Conservation (phyloP, 75 land plant genomes). For the Picea sitchensis region DNA sequence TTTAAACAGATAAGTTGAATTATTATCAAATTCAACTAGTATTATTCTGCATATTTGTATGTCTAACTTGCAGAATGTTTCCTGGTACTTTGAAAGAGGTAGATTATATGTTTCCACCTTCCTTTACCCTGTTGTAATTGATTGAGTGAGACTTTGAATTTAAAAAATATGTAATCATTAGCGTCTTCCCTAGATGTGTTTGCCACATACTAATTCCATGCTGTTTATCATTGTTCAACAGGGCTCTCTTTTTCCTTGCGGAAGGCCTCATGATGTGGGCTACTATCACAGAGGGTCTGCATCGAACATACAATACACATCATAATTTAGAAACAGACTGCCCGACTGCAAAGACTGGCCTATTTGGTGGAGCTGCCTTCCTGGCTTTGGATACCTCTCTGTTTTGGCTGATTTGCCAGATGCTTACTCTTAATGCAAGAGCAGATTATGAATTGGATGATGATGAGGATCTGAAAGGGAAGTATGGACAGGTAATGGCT, state of each 20-base stretch:
- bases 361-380: constrained; percentile 72
- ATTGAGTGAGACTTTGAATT: not conserved
- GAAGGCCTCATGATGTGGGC: constrained; percentile 52
- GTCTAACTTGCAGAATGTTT: no score
- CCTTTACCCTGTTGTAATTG: not conserved
- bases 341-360: constrained; percentile 74
- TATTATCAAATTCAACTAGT: no score
- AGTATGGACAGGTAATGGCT: constrained; percentile 33
- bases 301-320: constrained; percentile 28
- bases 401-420: constrained; percentile 62
- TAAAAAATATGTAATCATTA: not conserved
- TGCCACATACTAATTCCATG: not conserved
- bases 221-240: constrained; percentile 7
- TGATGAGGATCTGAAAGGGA: constrained; percentile 29
- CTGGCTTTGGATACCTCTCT: constrained; percentile 58
- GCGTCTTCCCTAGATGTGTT: not conserved
- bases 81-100: no score
- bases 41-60: no score
- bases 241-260: constrained; percentile 26
- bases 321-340: constrained; percentile 16
- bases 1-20: no score
- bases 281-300: constrained; percentile 37
- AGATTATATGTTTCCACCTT: no score
- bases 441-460: constrained; percentile 32
- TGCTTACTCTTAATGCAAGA: constrained; percentile 58